These are phyloP conservation scores for Penicillium ochrochloron DNA, from an alignment of 495 filamentous ascomycete species.

Conservation along the genomic window DNA sequence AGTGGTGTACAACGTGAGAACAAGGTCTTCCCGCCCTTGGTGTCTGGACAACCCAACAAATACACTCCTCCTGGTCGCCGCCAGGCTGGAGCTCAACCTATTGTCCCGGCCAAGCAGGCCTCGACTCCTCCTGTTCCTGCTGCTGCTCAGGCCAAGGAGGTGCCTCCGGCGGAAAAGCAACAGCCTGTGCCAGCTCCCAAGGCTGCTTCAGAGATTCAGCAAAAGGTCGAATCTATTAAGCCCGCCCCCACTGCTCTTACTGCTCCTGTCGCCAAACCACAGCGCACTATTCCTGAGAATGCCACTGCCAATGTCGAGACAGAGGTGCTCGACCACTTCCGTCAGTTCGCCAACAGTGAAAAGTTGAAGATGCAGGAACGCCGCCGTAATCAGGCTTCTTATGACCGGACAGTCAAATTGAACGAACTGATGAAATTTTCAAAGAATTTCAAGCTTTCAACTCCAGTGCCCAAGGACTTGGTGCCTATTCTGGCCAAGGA, in stretches of 20 bases:
- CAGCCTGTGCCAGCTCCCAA: conserved; percentile 27
- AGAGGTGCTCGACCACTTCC: conserved; percentile 79
- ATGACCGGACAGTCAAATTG: conserved; percentile 86
- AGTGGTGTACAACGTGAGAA: conserved; percentile 84
- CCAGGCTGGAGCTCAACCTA: conserved; percentile 69
- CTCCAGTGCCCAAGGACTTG: conserved; percentile 87
- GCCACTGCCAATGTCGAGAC: conserved; percentile 77
- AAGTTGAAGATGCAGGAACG: conserved; percentile 73
- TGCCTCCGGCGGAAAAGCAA: conserved; percentile 41
- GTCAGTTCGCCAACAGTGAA: conserved; percentile 77
- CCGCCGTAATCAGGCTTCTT: conserved; percentile 66
- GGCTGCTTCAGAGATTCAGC: conserved; percentile 39
- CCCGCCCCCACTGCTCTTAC: conserved; percentile 25
- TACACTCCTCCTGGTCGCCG: conserved; percentile 90
- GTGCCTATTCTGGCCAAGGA: conserved; percentile 97
- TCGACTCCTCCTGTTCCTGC: conserved; percentile 20
- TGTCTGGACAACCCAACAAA: conserved; percentile 67
- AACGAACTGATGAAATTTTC: conserved; percentile 96
- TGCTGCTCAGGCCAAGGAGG: conserved; percentile 37
- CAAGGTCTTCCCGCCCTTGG: conserved; percentile 67
- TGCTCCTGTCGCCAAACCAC: conserved; percentile 10
- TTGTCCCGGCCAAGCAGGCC: conserved; percentile 63
- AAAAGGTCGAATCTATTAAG: conserved; percentile 40
- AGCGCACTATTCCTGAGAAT: conserved; percentile 53
- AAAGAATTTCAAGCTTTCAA: conserved; percentile 87